Evolutionary conservation across 2,329 filamentous ascomycete genomes (phyloP).

Genomic region (Ceratocystis papillata): DNA sequence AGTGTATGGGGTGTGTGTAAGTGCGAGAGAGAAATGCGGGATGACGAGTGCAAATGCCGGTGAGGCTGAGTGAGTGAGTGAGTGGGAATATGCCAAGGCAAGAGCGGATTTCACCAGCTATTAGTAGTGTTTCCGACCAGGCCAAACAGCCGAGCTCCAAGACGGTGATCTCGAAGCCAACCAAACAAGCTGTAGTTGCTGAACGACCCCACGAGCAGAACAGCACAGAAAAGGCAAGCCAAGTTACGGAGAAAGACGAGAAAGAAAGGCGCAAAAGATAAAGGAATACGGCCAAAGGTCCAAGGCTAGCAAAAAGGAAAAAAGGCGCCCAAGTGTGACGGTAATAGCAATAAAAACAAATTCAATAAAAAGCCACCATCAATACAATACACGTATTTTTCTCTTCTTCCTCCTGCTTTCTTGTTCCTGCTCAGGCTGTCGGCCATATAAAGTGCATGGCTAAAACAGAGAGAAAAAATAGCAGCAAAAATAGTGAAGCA

Average conservation of each 20-base stretch:
- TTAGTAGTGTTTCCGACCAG: too few species aligned
- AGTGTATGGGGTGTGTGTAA: not conserved
- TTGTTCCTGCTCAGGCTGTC: not conserved
- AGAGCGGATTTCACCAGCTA: too few species aligned
- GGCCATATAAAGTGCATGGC: not conserved
- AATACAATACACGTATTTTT: not conserved
- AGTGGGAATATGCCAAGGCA: too few species aligned
- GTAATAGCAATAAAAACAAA: not conserved
- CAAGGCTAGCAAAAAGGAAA: not conserved
- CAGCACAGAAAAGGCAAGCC: not conserved
- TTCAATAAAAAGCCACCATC: slow-evolving; percentile 3
- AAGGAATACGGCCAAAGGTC: not conserved
- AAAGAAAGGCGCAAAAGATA: not conserved
- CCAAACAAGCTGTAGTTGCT: not conserved
- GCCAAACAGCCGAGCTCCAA: not conserved
- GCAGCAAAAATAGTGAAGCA: not conserved
- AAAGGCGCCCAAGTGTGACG: slow-evolving; percentile 13
- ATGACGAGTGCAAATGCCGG: not conserved
- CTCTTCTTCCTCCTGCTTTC: not conserved
- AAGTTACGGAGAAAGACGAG: not conserved
- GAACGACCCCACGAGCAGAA: not conserved
- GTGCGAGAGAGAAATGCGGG: not conserved
- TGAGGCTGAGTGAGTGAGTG: not conserved
- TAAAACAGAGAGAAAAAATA: too few species aligned
- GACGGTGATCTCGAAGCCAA: not conserved